Percentiles rank a stretch among this genome's conserved stretches.
phyloP scores from a whole-genome alignment of 192 early-diverging fungal genomes.

The Spizellomyces punctatus region DNA sequence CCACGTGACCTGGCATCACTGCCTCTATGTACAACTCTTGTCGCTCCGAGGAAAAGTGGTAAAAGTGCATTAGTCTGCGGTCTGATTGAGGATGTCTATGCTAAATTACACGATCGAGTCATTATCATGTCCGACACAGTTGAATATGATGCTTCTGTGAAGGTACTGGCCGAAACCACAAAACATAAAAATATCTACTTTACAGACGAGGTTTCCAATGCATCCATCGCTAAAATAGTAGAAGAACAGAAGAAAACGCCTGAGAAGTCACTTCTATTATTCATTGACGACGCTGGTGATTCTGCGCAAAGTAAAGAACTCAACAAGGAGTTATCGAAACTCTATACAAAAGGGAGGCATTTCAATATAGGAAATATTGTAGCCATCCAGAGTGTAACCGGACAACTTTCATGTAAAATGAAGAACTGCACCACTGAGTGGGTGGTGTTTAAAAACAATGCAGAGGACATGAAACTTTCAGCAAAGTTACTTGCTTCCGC shows the following conservation, averaged over 20 bases:
- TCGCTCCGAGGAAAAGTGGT: conserved; percentile 13
- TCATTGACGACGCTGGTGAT: conserved; percentile 24
- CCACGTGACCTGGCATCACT: conserved; percentile 9
- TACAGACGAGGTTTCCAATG: conserved; percentile 20
- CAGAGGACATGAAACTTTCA: conserved; percentile 21
- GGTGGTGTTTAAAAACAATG: conserved; percentile 23
- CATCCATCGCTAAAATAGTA: background rate
- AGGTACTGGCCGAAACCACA: conserved; percentile 12
- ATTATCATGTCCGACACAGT: conserved; percentile 26
- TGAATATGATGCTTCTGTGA: conserved; percentile 12
- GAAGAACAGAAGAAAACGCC: conserved; percentile 20
- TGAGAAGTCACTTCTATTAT: conserved; percentile 10
- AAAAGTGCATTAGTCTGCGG: conserved; percentile 18
- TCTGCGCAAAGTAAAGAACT: conserved; percentile 17
- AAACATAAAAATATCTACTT: conserved; percentile 24
- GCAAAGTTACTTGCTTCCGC: conserved; percentile 9
- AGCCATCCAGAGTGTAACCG: conserved; percentile 1
- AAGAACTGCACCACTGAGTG: conserved; percentile 21
- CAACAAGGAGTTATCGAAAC: conserved; percentile 7
- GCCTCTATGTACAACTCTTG: conserved; percentile 10
- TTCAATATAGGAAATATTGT: conserved; percentile 7
- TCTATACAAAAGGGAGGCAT: conserved; percentile 23
- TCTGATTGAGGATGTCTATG: conserved; percentile 25
- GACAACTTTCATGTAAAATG: conserved; percentile 12
- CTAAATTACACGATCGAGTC: conserved; percentile 7